Base-by-base conservation (phyloP, 1,284 basidiomycete genomes). In the Austroboletus sp. region DNA sequence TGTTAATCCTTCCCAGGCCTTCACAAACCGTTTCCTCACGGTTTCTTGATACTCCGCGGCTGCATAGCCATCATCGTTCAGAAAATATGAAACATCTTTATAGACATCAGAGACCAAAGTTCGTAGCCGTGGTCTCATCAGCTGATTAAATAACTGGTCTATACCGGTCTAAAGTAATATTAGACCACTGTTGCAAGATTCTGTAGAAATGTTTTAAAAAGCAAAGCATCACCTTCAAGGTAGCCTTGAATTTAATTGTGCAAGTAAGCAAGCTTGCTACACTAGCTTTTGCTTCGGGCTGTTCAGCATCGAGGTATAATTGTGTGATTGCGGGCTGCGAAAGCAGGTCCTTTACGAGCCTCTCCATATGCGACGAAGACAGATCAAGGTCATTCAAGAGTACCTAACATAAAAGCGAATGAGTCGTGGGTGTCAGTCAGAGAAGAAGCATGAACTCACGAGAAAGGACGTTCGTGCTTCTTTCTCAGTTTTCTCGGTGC, bases 121-220 rank as follows among this genome's bases (percentile, higher is more conserved):
- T 15, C 93, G 80, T 27, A 98, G 65, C 47, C 85, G 84, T 0
- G 94, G 90, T 19, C 91, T 78, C 46, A 94, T 77, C 8, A 97
- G 74, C 60, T 96, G 91, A 53, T 90, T 94, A 72, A 98, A 98
- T 17, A 98, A 71, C 57, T 94, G 90, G 55, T 98, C 95, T 33
- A 97, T 74, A 29, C 94, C 91, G 9, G 79, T 74, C 83, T 94
- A 30, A 45, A 56, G 40, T 51, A 36, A 44, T 32, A 21, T 52
- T 13, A 46, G 51, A 42, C 7, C 50, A 38, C 23, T 15, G 16
- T 9, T 25, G 8, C 19, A 27, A 27, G 12, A 36, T 15, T 48
- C 26, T 9, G 26, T 27, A 44, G 26, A 27, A n/a, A n/a, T n/a
- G n/a, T n/a, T n/a, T n/a, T 3, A 15, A 13, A 32, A 42, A 40